phyloP scores from a whole-genome alignment of 495 filamentous ascomycete species.

The Penicillium bialowiezense region DNA sequence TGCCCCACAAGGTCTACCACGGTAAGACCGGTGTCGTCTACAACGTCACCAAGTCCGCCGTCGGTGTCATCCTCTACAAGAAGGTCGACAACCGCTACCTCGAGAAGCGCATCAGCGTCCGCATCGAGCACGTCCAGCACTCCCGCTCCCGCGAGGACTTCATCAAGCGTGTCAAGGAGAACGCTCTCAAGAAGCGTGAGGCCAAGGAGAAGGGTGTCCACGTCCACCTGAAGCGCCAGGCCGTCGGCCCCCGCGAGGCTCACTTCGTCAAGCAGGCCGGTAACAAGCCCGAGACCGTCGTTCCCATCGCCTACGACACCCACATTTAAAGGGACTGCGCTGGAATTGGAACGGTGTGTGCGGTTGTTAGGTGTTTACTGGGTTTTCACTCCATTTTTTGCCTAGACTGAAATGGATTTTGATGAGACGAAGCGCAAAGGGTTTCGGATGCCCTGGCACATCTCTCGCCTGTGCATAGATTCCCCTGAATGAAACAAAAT shows the following conservation, averaged over 20 bases:
- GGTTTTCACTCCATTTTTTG: constrained; percentile 35
- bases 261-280: constrained; percentile 72
- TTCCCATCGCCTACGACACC: constrained; percentile 93
- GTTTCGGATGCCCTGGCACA: constrained; percentile 42
- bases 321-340: constrained; percentile 71
- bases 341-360: constrained; percentile 36
- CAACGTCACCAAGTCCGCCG: constrained; percentile 93
- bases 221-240: constrained; percentile 88
- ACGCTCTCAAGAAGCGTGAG: constrained; percentile 85
- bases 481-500: constrained; percentile 52
- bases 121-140: constrained; percentile 92
- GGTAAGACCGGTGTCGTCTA: constrained; percentile 97
- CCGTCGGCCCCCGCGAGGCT: constrained; percentile 72
- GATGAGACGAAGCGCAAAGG: constrained; percentile 45
- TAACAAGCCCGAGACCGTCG: constrained; percentile 85
- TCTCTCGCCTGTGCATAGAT: constrained; percentile 49
- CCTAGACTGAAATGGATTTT: constrained; percentile 31
- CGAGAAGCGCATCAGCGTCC: constrained; percentile 99
- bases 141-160: constrained; percentile 95
- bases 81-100: constrained; percentile 96
- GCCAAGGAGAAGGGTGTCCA: constrained; percentile 84
- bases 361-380: constrained; percentile 46
- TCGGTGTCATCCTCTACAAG: constrained; percentile 99
- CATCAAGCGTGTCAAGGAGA: constrained; percentile 92
- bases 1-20: constrained; percentile 99